These are phyloP conservation scores for Lichenothelia convexa DNA, from an alignment of 495 filamentous ascomycete genomes.

Conservation along the genomic window DNA sequence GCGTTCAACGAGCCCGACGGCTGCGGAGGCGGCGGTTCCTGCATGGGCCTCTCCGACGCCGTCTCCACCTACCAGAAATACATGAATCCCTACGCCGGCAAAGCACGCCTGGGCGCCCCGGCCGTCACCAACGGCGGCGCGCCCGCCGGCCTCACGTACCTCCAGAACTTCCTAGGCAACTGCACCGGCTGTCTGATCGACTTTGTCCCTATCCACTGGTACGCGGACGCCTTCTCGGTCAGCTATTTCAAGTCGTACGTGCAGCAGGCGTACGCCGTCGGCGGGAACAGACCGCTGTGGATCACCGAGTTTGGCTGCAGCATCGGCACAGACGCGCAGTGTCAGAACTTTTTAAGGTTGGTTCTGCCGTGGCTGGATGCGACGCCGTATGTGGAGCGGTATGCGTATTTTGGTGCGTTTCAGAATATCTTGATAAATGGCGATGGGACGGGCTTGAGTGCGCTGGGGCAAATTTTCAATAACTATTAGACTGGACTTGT, in stretches of 20 bases:
- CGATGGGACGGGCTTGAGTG: not conserved
- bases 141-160: not conserved
- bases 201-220: conserved; percentile 1
- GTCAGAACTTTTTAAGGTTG: not conserved
- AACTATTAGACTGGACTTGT: not conserved
- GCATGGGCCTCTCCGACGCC: not conserved
- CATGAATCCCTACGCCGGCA: conserved; percentile 1
- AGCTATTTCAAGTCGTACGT: conserved; percentile 6
- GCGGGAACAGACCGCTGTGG: conserved; percentile 10
- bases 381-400: not conserved
- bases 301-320: conserved; percentile 2
- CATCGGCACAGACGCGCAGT: conserved; percentile 1
- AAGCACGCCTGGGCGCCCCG: not conserved
- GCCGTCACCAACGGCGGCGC: conserved; percentile 1
- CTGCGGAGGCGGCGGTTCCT: not conserved
- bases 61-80: not conserved
- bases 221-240: not conserved
- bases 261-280: conserved; percentile 4
- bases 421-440: not conserved
- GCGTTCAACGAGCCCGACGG: not conserved
- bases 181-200: conserved; percentile 1
- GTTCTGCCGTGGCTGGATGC: conserved; percentile 1
- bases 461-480: not conserved
- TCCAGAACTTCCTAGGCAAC: not conserved
- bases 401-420: not conserved